phyloP scores from a whole-genome alignment of 148 eudicot genomes.

The Rhododendron henanense region DNA sequence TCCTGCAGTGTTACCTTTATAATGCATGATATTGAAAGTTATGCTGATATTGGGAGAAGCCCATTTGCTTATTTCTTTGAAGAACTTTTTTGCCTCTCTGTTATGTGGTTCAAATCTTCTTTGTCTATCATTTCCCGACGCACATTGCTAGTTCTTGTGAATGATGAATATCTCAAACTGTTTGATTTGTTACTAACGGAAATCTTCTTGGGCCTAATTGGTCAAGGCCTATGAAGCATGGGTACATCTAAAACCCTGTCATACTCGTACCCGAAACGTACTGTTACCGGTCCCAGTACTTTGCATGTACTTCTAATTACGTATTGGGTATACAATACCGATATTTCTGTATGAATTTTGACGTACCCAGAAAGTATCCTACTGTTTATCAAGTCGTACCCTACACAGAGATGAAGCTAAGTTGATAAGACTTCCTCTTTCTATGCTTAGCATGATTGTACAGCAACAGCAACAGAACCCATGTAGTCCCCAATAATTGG shows the following conservation, averaged over 20 bases:
- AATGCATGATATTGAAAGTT: neutral
- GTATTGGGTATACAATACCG: neutral
- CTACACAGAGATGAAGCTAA: neutral
- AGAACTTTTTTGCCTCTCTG: neutral
- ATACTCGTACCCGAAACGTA: too few relatives aligned
- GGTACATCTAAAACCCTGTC: neutral
- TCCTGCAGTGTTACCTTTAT: neutral
- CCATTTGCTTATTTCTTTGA: neutral
- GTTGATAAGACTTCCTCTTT: neutral
- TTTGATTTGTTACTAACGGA: neutral
- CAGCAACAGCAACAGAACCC: too few relatives aligned
- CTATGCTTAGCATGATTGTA: neutral
- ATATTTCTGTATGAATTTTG: too few relatives aligned
- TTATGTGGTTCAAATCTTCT: neutral
- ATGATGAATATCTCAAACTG: neutral
- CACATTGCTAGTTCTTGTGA: conserved; percentile 3
- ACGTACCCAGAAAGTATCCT: neutral
- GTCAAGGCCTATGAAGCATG: neutral
- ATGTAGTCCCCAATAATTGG: too few relatives aligned
- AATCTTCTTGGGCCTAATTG: conserved; percentile 5
- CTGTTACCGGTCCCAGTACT: neutral
- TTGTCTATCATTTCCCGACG: neutral
- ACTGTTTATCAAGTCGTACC: neutral
- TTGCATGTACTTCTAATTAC: neutral
- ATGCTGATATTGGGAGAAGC: neutral